Conservation (phyloP, 2,329 filamentous ascomycete species). For the Apiospora kogelbergensis region DNA sequence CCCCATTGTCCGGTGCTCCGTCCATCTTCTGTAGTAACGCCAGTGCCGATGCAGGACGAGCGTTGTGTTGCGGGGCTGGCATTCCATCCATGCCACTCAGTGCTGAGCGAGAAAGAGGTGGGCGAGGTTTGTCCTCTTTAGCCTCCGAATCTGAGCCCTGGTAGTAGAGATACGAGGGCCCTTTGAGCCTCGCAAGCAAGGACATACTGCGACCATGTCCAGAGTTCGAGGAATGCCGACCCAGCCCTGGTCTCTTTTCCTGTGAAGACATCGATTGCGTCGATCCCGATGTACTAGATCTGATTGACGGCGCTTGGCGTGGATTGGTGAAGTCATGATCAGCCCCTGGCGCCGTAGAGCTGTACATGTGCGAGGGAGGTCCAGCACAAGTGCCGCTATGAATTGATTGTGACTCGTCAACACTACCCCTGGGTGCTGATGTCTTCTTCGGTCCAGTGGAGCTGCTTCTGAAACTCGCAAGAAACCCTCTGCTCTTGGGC, state of each 20-base stretch:
- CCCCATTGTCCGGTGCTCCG: background rate
- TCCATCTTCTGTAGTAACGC: background rate
- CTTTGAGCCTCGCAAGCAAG: constrained; percentile 30
- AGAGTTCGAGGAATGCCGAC: constrained; percentile 23
- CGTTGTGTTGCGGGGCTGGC: background rate
- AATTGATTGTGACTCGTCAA: constrained; percentile 18
- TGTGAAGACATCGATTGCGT: constrained; percentile 30
- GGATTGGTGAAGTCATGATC: constrained; percentile 21
- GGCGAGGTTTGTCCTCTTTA: constrained; percentile 13
- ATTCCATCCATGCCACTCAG: constrained; percentile 4
- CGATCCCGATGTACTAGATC: constrained; percentile 26
- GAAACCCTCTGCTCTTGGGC: constrained; percentile 29
- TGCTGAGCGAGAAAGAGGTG: constrained; percentile 19
- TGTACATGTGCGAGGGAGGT: constrained; percentile 18
- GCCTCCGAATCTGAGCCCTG: constrained; percentile 18
- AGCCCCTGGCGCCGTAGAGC: constrained; percentile 14
- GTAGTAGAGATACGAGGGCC: constrained; percentile 33
- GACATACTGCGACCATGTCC: constrained; percentile 31
- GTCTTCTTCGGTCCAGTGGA: constrained; percentile 25
- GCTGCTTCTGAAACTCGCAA: constrained; percentile 29
- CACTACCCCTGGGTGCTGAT: constrained; percentile 18
- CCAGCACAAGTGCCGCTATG: constrained; percentile 15
- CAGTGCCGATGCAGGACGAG: background rate
- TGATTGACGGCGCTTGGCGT: constrained; percentile 27
- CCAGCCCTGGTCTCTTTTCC: constrained; percentile 23